Conservation (phyloP, 1,284 basidiomycete species). For the Lentinula novae-zelandiae region DNA sequence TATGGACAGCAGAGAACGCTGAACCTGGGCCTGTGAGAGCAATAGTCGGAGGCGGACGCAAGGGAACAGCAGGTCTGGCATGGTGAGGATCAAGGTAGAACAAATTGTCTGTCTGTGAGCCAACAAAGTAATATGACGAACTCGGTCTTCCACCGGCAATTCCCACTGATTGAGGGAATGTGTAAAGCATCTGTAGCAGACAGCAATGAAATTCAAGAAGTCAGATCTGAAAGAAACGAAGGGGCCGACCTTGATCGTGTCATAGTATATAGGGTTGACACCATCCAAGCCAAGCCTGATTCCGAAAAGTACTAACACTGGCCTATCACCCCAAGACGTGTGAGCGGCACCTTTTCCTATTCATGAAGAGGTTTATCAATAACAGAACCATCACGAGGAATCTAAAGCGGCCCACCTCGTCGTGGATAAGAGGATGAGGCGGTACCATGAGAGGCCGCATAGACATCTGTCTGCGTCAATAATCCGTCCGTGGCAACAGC, state of each 20-base stretch:
- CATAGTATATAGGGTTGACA: slow-evolving; percentile 94
- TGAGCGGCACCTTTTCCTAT: slow-evolving; percentile 6
- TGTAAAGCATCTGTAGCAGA: slow-evolving; percentile 69
- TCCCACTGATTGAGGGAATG: slow-evolving; percentile 92
- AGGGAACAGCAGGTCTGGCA: slow-evolving; percentile 75
- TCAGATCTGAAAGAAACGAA: slow-evolving; percentile 2
- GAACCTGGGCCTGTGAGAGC: neutral
- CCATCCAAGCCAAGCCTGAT: slow-evolving; percentile 88
- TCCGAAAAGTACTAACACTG: slow-evolving; percentile 86
- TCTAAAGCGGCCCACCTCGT: neutral
- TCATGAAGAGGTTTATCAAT: neutral
- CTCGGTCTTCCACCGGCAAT: slow-evolving; percentile 95
- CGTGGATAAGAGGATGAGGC: slow-evolving; percentile 14
- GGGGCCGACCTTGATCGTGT: slow-evolving; percentile 79
- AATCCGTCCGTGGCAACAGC: slow-evolving; percentile 81
- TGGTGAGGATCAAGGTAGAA: slow-evolving; percentile 98
- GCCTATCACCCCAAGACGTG: slow-evolving; percentile 72
- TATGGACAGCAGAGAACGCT: neutral
- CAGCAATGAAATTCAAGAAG: neutral
- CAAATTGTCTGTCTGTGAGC: slow-evolving; percentile 82
- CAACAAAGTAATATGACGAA: slow-evolving; percentile 97
- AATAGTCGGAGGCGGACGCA: slow-evolving; percentile 46
- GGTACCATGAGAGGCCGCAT: slow-evolving; percentile 65
- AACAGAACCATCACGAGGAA: neutral
- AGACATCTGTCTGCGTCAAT: slow-evolving; percentile 86